Base-by-base conservation (phyloP, 2,329 filamentous ascomycete genomes). In the Sclerotinia nivalis region DNA sequence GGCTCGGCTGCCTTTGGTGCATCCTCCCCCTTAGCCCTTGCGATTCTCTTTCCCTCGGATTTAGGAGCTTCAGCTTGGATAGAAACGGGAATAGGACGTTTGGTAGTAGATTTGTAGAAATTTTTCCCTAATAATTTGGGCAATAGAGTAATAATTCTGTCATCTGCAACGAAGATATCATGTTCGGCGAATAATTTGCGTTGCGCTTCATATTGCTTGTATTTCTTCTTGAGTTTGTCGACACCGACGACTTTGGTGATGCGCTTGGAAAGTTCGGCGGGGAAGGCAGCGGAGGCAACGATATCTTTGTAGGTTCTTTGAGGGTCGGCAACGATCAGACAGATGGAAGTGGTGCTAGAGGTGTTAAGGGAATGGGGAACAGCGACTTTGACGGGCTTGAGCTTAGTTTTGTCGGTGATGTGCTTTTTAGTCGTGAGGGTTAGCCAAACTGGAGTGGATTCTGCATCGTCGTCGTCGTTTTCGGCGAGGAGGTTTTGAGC, bases 161-260 rank as follows among this genome's bases (percentile, higher is more conserved):
- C 92, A 80, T 99, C 96, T 66, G 92, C 95, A 70, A 99, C 86
- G 83, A 99, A 98, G 69, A 98, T 83, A 79, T 98, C 96, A 81
- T 97, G 93, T 80, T 97, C 93, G 58, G 88, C 84, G 72, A 91
- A 87, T 49, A 99, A 87, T 80, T 96, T 93, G 73, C 96, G 87
- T 81, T 92, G 89, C 67, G 88, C 89, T 83, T 99, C 96, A 81
- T 93, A 99, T 72, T 91, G 88, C 84, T 91, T 90, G 86, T 91
- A 97, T 83, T 96, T 95, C 75, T 90, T 86, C 83, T 95, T 95
- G 76, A 99, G 85, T 81, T 98, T 97, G 76, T 86, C 86, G 74
- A 94, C 83, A 76, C 93, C 93, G 76, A 98, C 90, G 59, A 99
- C 87, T 74, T 89, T 87, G 66, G 88, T 89, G 77, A 95, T 89